phyloP scores from a whole-genome alignment of 2,329 filamentous ascomycete genomes.

The Microcyclospora tardicrescens region DNA sequence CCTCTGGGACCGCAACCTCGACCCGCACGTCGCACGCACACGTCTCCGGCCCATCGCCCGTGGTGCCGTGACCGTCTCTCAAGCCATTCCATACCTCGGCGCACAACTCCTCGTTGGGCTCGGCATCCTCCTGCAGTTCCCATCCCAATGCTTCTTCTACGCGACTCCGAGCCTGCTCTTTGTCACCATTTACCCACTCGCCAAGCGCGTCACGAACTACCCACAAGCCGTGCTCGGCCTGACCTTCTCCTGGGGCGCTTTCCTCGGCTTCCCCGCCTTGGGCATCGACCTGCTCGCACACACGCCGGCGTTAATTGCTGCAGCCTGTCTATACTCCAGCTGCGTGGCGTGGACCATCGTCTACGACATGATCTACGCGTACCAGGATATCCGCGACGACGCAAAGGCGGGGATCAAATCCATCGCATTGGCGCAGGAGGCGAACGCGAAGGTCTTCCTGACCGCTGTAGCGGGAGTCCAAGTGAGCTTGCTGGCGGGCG shows the following conservation, averaged over 20 bases:
- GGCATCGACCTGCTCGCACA: constrained; percentile 61
- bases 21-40: constrained; percentile 65
- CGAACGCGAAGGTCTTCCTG: constrained; percentile 63
- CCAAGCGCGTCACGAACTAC: constrained; percentile 78
- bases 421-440: constrained; percentile 68
- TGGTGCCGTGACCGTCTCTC: constrained; percentile 57
- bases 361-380: constrained; percentile 89
- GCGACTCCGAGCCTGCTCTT: constrained; percentile 62
- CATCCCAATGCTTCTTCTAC: constrained; percentile 60
- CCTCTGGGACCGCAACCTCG: constrained; percentile 77
- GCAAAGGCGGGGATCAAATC: constrained; percentile 78
- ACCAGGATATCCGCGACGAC: constrained; percentile 83
- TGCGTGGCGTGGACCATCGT: constrained; percentile 78
- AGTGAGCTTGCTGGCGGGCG: constrained; percentile 54
- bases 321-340: constrained; percentile 58
- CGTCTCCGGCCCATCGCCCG: constrained; percentile 69
- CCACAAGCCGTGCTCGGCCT: constrained; percentile 72
- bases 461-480: constrained; percentile 57
- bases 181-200: constrained; percentile 65
- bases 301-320: constrained; percentile 49
- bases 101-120: constrained; percentile 61
- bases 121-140: constrained; percentile 63
- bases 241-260: constrained; percentile 79
- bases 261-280: constrained; percentile 77
- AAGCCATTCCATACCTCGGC: constrained; percentile 63